phyloP scores from a whole-genome alignment of 352 stramenopile genomes.

The Globisporangium viniferum region DNA sequence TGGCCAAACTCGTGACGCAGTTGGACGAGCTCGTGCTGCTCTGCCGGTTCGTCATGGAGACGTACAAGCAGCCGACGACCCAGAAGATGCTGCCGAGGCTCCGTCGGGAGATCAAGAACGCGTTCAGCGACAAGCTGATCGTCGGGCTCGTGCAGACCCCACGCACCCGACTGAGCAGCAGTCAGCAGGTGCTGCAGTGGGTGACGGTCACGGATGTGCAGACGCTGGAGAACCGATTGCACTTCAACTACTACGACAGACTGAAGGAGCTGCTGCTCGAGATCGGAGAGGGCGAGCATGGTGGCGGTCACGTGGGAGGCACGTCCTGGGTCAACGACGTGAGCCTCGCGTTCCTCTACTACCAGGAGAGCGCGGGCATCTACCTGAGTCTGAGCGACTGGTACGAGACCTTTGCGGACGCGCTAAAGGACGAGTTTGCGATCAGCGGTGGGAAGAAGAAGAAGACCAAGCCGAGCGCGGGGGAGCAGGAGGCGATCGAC shows the following conservation, averaged over 20 bases:
- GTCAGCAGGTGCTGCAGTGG: slow-evolving; percentile 22
- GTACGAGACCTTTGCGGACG: slow-evolving; percentile 55
- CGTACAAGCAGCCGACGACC: slow-evolving; percentile 15
- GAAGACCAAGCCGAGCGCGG: slow-evolving; percentile 4
- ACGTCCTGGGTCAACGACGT: slow-evolving; percentile 54
- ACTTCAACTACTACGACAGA: slow-evolving; percentile 57
- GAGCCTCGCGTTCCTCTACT: slow-evolving; percentile 65
- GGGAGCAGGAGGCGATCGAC: slow-evolving; percentile 19
- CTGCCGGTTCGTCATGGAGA: slow-evolving; percentile 41
- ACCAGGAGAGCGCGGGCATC: slow-evolving; percentile 60
- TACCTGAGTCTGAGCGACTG: slow-evolving; percentile 63
- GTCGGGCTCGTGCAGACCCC: slow-evolving; percentile 33
- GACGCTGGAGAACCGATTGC: slow-evolving; percentile 32
- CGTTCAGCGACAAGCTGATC: slow-evolving; percentile 42
- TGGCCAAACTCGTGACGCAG: slow-evolving; percentile 14
- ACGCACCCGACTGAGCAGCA: neutral
- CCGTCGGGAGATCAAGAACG: slow-evolving; percentile 42
- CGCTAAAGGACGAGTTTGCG: slow-evolving; percentile 29
- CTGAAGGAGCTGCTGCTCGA: slow-evolving; percentile 45
- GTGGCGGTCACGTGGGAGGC: slow-evolving; percentile 5
- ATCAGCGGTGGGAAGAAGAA: slow-evolving; percentile 16
- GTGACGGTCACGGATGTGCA: slow-evolving; percentile 23
- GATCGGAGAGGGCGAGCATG: slow-evolving; percentile 22
- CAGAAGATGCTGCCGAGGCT: slow-evolving; percentile 39
- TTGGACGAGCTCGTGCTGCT: slow-evolving; percentile 45